Evolutionary conservation across 805 yeast species (phyloP).

Genomic region (Yarrowia divulgata): DNA sequence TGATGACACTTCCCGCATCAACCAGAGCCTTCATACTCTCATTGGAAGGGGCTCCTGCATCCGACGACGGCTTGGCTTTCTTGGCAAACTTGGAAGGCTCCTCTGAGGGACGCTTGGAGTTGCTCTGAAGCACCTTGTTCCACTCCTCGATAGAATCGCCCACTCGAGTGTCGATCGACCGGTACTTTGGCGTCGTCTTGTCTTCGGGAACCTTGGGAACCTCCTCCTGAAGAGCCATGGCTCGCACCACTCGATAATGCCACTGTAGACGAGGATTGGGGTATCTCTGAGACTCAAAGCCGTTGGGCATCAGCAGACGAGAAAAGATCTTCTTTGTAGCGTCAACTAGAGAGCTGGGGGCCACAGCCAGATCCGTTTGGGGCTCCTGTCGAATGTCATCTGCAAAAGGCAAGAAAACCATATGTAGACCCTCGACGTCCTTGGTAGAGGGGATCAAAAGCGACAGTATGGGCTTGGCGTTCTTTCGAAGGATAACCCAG

Average conservation of each 20-base stretch:
- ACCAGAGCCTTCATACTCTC: neutral
- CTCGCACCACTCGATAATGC: slow-evolving; percentile 68
- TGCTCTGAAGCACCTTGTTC: slow-evolving; percentile 17
- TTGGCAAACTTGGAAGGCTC: neutral
- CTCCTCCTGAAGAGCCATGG: slow-evolving; percentile 65
- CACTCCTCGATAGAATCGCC: slow-evolving; percentile 42
- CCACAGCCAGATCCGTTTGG: slow-evolving; percentile 42
- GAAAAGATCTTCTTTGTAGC: slow-evolving; percentile 50
- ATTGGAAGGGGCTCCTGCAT: neutral
- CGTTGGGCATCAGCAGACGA: slow-evolving; percentile 56
- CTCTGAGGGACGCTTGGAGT: neutral
- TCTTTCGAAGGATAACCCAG: slow-evolving; percentile 69
- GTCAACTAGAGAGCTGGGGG: slow-evolving; percentile 43
- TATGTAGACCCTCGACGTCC: slow-evolving; percentile 72
- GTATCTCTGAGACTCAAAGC: slow-evolving; percentile 64
- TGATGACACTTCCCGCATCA: neutral
- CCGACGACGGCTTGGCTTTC: neutral
- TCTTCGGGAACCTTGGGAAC: slow-evolving; percentile 47
- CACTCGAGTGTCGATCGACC: slow-evolving; percentile 45
- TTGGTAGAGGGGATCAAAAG: slow-evolving; percentile 64
- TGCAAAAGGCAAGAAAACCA: slow-evolving; percentile 72
- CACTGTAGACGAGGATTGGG: slow-evolving; percentile 42
- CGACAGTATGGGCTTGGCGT: slow-evolving; percentile 63
- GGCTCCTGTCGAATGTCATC: slow-evolving; percentile 81
- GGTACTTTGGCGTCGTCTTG: slow-evolving; percentile 45